Evolutionary conservation across 345 rosid species (phyloP).

Genomic region (Gossypium arboreum): DNA sequence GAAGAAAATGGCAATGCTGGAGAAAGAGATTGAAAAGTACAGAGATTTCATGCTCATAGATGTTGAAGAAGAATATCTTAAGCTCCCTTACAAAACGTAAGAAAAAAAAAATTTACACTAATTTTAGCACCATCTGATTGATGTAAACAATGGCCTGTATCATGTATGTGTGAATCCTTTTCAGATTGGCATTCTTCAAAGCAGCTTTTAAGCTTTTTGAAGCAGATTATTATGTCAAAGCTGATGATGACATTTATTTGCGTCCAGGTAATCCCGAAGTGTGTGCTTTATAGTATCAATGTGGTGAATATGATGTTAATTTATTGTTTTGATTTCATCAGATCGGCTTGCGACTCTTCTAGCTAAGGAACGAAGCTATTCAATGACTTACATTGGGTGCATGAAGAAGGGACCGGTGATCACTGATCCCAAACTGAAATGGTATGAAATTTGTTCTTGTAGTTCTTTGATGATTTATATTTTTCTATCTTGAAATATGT

Average conservation of each 20-base stretch:
- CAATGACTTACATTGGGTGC: conserved; percentile 41
- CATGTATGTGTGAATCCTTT: not conserved
- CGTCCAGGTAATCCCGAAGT: conserved; percentile 57
- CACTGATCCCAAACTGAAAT: conserved; percentile 65
- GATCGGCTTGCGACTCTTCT: conserved; percentile 84
- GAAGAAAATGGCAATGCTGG: conserved; percentile 59
- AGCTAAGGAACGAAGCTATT: conserved; percentile 63
- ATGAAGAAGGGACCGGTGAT: conserved; percentile 8
- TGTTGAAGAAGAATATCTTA: conserved; percentile 60
- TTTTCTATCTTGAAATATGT: not conserved
- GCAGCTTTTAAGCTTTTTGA: conserved; percentile 66
- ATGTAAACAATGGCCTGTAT: conserved; percentile 4
- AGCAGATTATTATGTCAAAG: conserved; percentile 80
- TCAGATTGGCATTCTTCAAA: conserved; percentile 61
- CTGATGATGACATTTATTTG: conserved; percentile 74
- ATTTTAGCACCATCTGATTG: not conserved
- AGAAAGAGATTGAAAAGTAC: conserved; percentile 53
- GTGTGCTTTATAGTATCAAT: not conserved
- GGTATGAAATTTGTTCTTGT: conserved; percentile 31
- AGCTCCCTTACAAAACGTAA: conserved; percentile 77
- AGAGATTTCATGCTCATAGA: conserved; percentile 73
- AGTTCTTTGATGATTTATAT: not conserved
- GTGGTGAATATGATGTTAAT: not conserved
- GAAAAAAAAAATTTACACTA: conserved; percentile 1
- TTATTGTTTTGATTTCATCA: conserved; percentile 14